Conservation (phyloP, 768 basidiomycete genomes). For the Cystofilobasidium ferigula region DNA sequence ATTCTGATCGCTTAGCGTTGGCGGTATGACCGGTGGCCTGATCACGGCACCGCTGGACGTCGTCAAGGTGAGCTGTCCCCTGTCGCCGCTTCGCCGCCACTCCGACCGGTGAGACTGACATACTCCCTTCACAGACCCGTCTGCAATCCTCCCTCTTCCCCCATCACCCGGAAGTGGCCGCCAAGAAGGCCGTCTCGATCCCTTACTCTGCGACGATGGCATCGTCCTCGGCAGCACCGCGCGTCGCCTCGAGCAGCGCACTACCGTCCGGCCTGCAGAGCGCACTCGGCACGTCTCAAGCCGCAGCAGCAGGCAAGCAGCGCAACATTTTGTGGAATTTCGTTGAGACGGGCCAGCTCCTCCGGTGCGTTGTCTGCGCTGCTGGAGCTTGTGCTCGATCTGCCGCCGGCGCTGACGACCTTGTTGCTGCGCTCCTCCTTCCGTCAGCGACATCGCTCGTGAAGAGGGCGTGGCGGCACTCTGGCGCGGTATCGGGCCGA, state of each 20-base stretch:
- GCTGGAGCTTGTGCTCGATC: too few species aligned
- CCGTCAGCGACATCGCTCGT: slow-evolving; percentile 53
- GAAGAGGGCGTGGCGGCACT: slow-evolving; percentile 79
- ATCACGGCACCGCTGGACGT: slow-evolving; percentile 97
- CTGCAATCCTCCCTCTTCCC: slow-evolving; percentile 80
- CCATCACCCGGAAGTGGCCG: slow-evolving; percentile 4
- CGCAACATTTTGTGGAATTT: slow-evolving; percentile 72
- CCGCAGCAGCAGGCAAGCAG: slow-evolving; percentile 29
- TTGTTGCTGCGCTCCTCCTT: neutral
- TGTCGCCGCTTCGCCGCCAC: neutral
- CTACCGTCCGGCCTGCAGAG: slow-evolving; percentile 5
- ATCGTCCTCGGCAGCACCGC: slow-evolving; percentile 2
- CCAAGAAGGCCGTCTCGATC: slow-evolving; percentile 8
- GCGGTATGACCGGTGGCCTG: slow-evolving; percentile 94
- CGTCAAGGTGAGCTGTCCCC: slow-evolving; percentile 49
- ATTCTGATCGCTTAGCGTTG: slow-evolving; percentile 58
- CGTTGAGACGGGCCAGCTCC: slow-evolving; percentile 82
- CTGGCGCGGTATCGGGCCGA: slow-evolving; percentile 90
- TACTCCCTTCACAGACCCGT: slow-evolving; percentile 49
- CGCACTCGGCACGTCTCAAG: neutral
- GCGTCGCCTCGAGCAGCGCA: neutral
- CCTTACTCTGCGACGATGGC: slow-evolving; percentile 21
- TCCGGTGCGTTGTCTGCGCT: slow-evolving; percentile 56
- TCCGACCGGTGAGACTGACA: neutral
- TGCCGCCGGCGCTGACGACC: too few species aligned